phyloP scores from a whole-genome alignment of 495 filamentous ascomycete species.

The Geopyxis carbonaria region DNA sequence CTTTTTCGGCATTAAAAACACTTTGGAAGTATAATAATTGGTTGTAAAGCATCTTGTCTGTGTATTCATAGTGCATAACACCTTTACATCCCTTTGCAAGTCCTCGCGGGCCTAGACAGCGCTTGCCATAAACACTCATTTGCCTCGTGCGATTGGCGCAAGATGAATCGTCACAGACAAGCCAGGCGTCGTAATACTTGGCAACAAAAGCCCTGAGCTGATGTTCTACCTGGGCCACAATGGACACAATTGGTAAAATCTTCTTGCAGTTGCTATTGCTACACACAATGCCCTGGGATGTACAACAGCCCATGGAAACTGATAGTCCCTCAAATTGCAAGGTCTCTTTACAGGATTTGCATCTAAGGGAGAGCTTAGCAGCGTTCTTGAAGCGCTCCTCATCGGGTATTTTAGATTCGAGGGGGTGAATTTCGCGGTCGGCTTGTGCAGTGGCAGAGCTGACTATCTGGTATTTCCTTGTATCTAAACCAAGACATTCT shows the following conservation, averaged over 20 bases:
- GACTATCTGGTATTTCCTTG: conserved; percentile 64
- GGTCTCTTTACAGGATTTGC: conserved; percentile 55
- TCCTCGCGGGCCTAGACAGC: conserved; percentile 73
- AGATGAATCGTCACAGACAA: conserved; percentile 71
- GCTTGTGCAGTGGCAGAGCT: conserved; percentile 34
- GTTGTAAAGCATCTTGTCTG: conserved; percentile 83
- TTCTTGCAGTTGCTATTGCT: conserved; percentile 42
- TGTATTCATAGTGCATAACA: conserved; percentile 70
- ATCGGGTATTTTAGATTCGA: conserved; percentile 90
- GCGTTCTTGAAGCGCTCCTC: conserved; percentile 66
- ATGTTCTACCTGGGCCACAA: conserved; percentile 72
- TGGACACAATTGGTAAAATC: conserved; percentile 47
- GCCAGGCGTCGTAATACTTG: conserved; percentile 80
- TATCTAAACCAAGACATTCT: conserved; percentile 83
- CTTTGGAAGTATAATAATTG: conserved; percentile 76
- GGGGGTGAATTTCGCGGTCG: conserved; percentile 56
- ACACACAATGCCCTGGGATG: conserved; percentile 59
- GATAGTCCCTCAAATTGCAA: conserved; percentile 61
- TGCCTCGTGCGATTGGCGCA: conserved; percentile 81
- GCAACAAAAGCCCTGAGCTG: conserved; percentile 61
- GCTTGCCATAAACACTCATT: conserved; percentile 77
- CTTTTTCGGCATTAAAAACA: conserved; percentile 82
- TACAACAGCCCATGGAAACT: conserved; percentile 38
- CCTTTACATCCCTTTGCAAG: conserved; percentile 70
- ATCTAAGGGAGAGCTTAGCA: conserved; percentile 55